phyloP scores from a whole-genome alignment of 2,329 filamentous ascomycete genomes.

The Trichoderma breve region DNA sequence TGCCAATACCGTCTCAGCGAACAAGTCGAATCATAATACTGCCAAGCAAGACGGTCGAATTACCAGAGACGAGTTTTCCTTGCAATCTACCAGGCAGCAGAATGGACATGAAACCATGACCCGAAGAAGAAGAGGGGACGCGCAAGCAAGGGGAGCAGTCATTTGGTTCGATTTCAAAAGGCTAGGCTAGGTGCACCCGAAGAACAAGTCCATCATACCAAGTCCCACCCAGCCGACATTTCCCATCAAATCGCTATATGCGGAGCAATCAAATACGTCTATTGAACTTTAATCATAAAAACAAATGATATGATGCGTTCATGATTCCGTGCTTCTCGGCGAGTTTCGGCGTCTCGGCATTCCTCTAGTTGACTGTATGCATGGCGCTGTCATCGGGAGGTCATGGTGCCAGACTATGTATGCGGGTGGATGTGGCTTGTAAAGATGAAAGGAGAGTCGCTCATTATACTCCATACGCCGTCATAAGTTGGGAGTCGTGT shows the following conservation, averaged over 20 bases:
- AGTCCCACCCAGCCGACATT: not conserved
- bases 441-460: not conserved
- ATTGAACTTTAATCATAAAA: not conserved
- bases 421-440: not conserved
- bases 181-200: not conserved
- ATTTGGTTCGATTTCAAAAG: not conserved
- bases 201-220: not conserved
- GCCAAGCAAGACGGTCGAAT: not conserved
- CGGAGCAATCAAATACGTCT: not conserved
- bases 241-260: not conserved
- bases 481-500: slow-evolving; percentile 2
- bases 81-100: not conserved
- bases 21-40: not conserved
- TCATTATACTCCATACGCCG: slow-evolving; percentile 4
- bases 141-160: not conserved
- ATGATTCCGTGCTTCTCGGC: not conserved
- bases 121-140: not conserved
- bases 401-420: not conserved
- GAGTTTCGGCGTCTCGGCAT: slow-evolving; percentile 15
- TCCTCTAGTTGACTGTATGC: not conserved
- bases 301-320: not conserved
- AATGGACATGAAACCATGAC: not conserved
- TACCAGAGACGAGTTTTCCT: not conserved
- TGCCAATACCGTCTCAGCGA: not conserved
- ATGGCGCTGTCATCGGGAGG: not conserved